These are phyloP conservation scores for Populus deltoides DNA, from an alignment of 345 rosid genomes.

Conservation along the genomic window DNA sequence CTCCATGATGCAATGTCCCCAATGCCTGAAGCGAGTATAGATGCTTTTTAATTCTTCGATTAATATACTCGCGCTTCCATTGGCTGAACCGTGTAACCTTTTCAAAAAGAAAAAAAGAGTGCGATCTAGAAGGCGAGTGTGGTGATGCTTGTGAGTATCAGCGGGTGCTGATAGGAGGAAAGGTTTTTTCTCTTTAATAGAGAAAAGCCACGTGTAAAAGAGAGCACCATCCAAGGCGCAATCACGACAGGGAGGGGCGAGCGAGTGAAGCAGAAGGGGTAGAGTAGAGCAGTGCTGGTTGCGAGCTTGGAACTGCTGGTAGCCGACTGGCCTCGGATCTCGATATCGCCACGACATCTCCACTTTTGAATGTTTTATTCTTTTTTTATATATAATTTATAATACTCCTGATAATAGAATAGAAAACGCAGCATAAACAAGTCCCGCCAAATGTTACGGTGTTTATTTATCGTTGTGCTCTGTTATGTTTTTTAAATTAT, in stretches of 20 bases:
- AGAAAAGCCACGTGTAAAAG: slow-evolving; percentile 18
- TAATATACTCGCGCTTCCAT: background rate
- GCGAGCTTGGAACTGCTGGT: slow-evolving; percentile 8
- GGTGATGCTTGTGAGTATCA: background rate
- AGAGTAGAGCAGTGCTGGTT: background rate
- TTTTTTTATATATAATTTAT: background rate
- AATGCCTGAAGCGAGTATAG: background rate
- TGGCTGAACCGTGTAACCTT: background rate
- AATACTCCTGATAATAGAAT: too few species aligned
- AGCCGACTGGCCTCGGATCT: slow-evolving; percentile 24
- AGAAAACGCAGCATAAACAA: too few species aligned
- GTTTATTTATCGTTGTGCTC: too few species aligned
- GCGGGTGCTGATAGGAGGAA: background rate
- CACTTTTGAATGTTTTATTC: background rate
- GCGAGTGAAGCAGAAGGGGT: background rate
- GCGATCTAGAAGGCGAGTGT: too few species aligned
- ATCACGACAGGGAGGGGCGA: too few species aligned
- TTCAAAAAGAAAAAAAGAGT: background rate
- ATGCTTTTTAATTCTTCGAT: background rate
- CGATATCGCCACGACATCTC: slow-evolving; percentile 11
- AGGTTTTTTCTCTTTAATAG: background rate
- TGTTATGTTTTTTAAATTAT: too few species aligned
- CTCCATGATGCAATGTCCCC: background rate
- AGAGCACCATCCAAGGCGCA: slow-evolving; percentile 11
- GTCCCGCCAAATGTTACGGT: too few species aligned